A percentile compares a stretch with the other conserved stretches of the same genome.
Evolutionary conservation across 1,284 basidiomycete genomes (phyloP).

Genomic region (Ceratobasidium sp.): DNA sequence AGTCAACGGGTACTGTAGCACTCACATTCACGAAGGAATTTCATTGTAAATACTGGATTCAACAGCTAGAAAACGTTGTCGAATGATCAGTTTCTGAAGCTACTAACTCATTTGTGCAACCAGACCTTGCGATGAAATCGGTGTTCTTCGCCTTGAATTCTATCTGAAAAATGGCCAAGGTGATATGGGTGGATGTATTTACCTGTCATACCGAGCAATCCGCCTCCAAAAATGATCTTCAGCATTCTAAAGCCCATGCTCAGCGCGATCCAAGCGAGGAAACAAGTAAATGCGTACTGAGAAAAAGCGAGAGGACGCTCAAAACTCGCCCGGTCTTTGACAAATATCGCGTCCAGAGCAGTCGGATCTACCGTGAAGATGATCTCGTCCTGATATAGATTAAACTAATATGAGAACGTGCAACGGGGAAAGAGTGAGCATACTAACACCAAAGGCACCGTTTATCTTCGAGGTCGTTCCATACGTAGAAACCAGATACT

Average conservation of each 20-base stretch:
- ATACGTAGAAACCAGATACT: conserved; percentile 54
- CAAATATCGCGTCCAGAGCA: conserved; percentile 56
- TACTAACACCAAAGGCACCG: conserved; percentile 61
- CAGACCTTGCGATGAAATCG: conserved; percentile 26
- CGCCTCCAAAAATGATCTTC: conserved; percentile 49
- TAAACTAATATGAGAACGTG: not conserved
- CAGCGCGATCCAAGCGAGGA: conserved; percentile 44
- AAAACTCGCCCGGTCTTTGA: conserved; percentile 59
- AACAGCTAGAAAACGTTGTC: conserved; percentile 58
- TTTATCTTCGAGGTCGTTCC: conserved; percentile 59
- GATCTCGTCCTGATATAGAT: conserved; percentile 52
- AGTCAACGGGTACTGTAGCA: not conserved
- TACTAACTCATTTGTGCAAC: conserved; percentile 56
- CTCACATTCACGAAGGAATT: conserved; percentile 47
- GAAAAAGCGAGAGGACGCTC: conserved; percentile 61
- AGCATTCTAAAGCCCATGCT: conserved; percentile 44
- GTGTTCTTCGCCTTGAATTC: conserved; percentile 8
- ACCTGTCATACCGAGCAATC: conserved; percentile 47
- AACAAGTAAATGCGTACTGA: conserved; percentile 49
- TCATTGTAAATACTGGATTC: too few species aligned
- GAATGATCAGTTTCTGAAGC: conserved; percentile 43
- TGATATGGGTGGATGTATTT: not conserved
- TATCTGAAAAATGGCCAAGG: not conserved
- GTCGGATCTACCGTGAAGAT: conserved; percentile 60
- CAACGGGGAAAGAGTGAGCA: not conserved